A percentile compares a stretch with the other conserved stretches of the same genome.
These are phyloP conservation scores for Fusarium agapanthi DNA, from an alignment of 2,329 filamentous ascomycete species.

Conservation along the genomic window DNA sequence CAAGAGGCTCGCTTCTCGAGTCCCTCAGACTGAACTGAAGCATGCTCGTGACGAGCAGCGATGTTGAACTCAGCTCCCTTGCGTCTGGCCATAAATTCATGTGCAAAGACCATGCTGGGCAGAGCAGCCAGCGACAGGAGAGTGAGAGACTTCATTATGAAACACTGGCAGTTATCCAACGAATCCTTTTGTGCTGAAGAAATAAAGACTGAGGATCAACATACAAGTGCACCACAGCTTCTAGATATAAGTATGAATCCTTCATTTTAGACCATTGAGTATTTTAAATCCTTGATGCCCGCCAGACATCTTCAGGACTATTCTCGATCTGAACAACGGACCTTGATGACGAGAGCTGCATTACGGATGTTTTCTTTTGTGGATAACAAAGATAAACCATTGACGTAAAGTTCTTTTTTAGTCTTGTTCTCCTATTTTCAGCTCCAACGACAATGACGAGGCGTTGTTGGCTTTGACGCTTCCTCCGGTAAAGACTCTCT, in stretches of 20 bases:
- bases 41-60: not conserved
- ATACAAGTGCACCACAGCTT: not conserved
- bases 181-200: not conserved
- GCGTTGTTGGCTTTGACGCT: not conserved
- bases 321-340: not conserved
- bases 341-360: not conserved
- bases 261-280: too few relatives aligned
- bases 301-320: too few relatives aligned
- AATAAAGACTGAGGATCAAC: not conserved
- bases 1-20: slow-evolving; percentile 32
- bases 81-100: slow-evolving; percentile 6
- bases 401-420: not conserved
- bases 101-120: not conserved
- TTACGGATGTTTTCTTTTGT: not conserved
- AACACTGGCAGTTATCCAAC: not conserved
- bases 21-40: not conserved
- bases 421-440: not conserved
- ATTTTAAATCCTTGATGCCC: not conserved
- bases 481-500: not conserved
- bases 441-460: not conserved
- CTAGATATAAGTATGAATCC: not conserved
- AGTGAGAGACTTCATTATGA: slow-evolving; percentile 7
- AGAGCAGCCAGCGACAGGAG: not conserved
- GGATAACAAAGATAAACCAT: not conserved
- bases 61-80: slow-evolving; percentile 16